Conservation (phyloP, 139 green algal genomes). For the Zygnema circumcarinatum region DNA sequence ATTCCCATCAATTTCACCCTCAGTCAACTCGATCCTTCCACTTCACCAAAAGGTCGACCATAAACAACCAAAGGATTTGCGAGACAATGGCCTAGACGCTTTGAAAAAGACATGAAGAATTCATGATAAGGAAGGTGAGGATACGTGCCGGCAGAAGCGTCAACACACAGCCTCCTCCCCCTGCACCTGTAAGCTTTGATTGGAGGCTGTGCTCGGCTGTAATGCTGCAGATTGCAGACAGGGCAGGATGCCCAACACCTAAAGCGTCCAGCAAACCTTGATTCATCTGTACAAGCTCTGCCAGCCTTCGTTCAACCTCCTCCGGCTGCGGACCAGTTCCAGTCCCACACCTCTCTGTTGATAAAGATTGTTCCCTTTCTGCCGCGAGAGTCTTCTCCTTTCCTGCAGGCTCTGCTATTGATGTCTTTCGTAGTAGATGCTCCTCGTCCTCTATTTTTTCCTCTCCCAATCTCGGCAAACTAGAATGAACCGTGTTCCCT, state of each 20-base stretch:
- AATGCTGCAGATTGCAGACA: conserved; percentile 15
- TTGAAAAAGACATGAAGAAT: neutral
- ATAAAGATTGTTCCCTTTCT: neutral
- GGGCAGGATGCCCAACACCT: conserved; percentile 39
- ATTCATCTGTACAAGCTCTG: conserved; percentile 50
- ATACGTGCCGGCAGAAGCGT: conserved; percentile 39
- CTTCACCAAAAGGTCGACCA: neutral
- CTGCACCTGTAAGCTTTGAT: conserved; percentile 57
- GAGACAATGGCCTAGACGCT: neutral
- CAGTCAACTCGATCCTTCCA: no score
- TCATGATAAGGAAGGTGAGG: neutral
- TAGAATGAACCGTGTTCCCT: neutral
- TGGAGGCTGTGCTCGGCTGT: conserved; percentile 6
- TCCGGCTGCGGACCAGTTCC: neutral
- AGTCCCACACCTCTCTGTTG: neutral
- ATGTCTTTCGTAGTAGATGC: no score
- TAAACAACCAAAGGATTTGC: neutral
- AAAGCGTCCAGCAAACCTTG: conserved; percentile 37
- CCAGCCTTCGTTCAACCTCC: neutral
- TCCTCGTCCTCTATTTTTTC: no score
- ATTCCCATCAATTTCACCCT: no score
- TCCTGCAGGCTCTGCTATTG: neutral
- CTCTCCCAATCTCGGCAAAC: no score
- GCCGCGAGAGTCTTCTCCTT: neutral
- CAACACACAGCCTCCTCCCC: conserved; percentile 51